These are phyloP conservation scores for Iberis amara DNA, from an alignment of 441 rosid genomes.

Conservation along the genomic window DNA sequence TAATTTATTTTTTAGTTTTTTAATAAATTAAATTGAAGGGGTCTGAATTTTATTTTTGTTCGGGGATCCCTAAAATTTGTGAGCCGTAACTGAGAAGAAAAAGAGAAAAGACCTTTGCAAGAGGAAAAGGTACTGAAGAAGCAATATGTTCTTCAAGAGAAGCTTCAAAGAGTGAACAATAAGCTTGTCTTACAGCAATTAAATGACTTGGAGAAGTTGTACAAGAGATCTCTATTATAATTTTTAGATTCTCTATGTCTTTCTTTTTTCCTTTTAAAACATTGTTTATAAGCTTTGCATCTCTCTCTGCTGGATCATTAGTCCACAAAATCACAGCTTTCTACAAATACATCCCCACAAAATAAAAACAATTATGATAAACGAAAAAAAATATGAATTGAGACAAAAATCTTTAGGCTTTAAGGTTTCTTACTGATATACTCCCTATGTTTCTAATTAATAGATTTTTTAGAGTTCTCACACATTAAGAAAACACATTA, in stretches of 20 bases:
- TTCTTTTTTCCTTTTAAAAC: conserved; percentile 41
- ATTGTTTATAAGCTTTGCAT: conserved; percentile 63
- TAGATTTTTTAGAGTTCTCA: too few species aligned
- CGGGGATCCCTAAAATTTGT: too few species aligned
- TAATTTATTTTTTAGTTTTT: too few species aligned
- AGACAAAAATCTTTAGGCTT: too few species aligned
- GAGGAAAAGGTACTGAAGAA: conserved; percentile 38
- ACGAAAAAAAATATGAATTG: too few species aligned
- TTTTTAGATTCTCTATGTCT: conserved; percentile 40
- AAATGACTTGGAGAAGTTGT: conserved; percentile 67
- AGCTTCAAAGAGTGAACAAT: conserved; percentile 52
- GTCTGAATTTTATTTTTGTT: too few species aligned
- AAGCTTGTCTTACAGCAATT: conserved; percentile 63
- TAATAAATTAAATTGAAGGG: too few species aligned
- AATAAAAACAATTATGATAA: too few species aligned
- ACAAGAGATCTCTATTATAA: conserved; percentile 72
- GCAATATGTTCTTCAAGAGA: conserved; percentile 77
- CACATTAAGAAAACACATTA: too few species aligned
- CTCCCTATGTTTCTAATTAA: too few species aligned
- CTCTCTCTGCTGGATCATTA: conserved; percentile 74
- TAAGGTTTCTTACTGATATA: too few species aligned
- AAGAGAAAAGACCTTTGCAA: conserved; percentile 49
- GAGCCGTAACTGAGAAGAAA: not conserved
- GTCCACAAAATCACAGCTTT: conserved; percentile 71
- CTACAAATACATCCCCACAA: too few species aligned